Conservation (phyloP, 345 rosid species). For the Populus nigra region DNA sequence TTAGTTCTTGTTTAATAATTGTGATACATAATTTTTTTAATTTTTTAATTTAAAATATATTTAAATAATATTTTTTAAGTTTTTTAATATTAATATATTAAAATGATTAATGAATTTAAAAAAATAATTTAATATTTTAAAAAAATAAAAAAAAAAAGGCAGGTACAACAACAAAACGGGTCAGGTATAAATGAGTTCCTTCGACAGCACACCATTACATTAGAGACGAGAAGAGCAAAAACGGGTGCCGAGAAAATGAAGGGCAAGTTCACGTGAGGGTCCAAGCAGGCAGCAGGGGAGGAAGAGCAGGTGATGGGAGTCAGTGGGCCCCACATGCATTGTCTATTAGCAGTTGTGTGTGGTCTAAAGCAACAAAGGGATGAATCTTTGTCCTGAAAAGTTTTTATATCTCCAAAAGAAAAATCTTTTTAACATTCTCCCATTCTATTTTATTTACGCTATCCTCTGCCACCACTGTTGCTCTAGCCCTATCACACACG, state of each 20-base stretch:
- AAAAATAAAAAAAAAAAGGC: too few species aligned
- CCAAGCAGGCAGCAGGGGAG: background rate
- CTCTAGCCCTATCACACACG: too few species aligned
- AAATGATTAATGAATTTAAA: too few species aligned
- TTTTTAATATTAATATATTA: too few species aligned
- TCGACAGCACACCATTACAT: background rate
- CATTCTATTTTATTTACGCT: background rate
- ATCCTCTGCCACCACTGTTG: background rate
- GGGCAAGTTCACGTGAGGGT: constrained; percentile 12
- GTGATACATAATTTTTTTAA: too few species aligned
- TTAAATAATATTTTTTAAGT: too few species aligned
- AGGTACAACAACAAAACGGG: too few species aligned
- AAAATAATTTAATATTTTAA: too few species aligned
- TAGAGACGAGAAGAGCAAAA: background rate
- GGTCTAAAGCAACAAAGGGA: constrained; percentile 50
- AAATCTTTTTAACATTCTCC: background rate
- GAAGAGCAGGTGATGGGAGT: background rate
- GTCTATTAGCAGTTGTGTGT: constrained; percentile 48
- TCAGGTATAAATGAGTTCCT: too few species aligned
- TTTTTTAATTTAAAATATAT: too few species aligned
- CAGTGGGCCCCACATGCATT: constrained; percentile 46
- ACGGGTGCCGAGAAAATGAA: background rate
- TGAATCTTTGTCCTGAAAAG: constrained; percentile 65
- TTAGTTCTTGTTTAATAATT: too few species aligned
- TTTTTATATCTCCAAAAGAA: background rate